Base-by-base conservation (phyloP, 2,329 filamentous ascomycete genomes). In the Dothideomycetes sp. region DNA sequence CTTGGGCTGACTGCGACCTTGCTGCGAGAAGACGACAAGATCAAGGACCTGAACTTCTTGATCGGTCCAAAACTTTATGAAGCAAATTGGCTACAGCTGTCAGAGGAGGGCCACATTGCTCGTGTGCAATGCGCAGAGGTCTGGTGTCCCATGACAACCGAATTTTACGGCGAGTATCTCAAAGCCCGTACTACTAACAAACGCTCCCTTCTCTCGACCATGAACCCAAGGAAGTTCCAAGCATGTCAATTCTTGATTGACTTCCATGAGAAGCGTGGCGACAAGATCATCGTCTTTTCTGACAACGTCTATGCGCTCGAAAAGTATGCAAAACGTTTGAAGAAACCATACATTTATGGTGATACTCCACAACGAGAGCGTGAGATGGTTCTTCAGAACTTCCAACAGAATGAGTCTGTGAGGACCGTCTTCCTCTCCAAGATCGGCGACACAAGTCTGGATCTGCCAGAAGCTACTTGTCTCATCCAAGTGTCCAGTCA, bases 31-130 rank as follows among this genome's bases (percentile, higher is more conserved):
- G 91, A 98, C 55, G 89, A 98, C 69, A 96, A 96, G 67, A 98
- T 98, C 57, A 85, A 84, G 18, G 88, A 96, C 68, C 65, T 98
- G 32, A 98, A 98, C 61, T 98, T 96, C 58, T 67, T 98, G 44
- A 96, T 98, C 54, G 91, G 91, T 0, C 91, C 91, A 1, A 98
- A 98, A 61, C 70, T 98, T 1, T 98, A 94, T 58, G 91, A 98
- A 63, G 91, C 91, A 19, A 98, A 98, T 60, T 98, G 91, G 91
- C 94, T 96, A 80, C 91, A 98, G 61, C 74, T 98, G 28, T 91
- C 89, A 1, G 85, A 95, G 55, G 87, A 95, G 63, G 91, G 91
- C 1, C 88, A 95, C 57, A 98, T 98, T 59, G 91, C 91, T 24
- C 82, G 86, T 51, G 91, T 98, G 2, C 91, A 98, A 61, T 98